A percentile compares a stretch with the other conserved stretches of the same genome.
These are phyloP conservation scores for Penicillium dipodomyicola DNA, from an alignment of 495 filamentous ascomycete genomes.

Conservation along the genomic window DNA sequence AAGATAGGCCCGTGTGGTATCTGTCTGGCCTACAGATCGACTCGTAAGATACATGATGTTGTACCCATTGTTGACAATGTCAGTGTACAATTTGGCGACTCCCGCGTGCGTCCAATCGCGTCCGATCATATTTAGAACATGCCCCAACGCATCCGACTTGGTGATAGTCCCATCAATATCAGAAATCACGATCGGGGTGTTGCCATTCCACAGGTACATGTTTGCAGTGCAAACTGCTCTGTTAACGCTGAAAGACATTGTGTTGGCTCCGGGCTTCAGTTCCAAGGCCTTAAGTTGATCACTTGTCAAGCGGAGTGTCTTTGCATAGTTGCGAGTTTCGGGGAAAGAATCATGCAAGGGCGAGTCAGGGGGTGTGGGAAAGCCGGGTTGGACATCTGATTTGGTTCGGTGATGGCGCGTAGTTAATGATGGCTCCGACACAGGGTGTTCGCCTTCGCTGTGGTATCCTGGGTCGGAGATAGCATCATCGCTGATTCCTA, in stretches of 20 bases:
- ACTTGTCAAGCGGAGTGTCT: conserved; percentile 93
- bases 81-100: conserved; percentile 94
- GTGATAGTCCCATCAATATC: conserved; percentile 99
- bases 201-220: conserved; percentile 91
- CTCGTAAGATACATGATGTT: conserved; percentile 98
- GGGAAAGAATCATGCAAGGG: conserved; percentile 56
- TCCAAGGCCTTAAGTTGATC: conserved; percentile 88
- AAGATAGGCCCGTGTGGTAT: conserved; percentile 86
- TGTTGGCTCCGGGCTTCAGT: conserved; percentile 79
- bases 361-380: conserved; percentile 75
- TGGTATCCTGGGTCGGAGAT: conserved; percentile 93
- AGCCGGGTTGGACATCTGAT: conserved; percentile 66
- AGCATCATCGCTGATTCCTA: conserved; percentile 69
- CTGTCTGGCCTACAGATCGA: conserved; percentile 88
- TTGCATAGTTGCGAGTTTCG: conserved; percentile 86
- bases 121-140: conserved; percentile 96
- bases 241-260: conserved; percentile 95
- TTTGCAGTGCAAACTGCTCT: conserved; percentile 83
- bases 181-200: conserved; percentile 91
- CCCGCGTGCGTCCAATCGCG: conserved; percentile 97
- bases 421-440: conserved; percentile 34
- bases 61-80: conserved; percentile 95
- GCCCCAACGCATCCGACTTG: conserved; percentile 96
- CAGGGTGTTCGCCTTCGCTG: conserved; percentile 65
- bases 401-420: conserved; percentile 55